These are phyloP conservation scores for Tardiomyces blankii DNA, from an alignment of 1,139 yeast genomes.

Conservation along the genomic window DNA sequence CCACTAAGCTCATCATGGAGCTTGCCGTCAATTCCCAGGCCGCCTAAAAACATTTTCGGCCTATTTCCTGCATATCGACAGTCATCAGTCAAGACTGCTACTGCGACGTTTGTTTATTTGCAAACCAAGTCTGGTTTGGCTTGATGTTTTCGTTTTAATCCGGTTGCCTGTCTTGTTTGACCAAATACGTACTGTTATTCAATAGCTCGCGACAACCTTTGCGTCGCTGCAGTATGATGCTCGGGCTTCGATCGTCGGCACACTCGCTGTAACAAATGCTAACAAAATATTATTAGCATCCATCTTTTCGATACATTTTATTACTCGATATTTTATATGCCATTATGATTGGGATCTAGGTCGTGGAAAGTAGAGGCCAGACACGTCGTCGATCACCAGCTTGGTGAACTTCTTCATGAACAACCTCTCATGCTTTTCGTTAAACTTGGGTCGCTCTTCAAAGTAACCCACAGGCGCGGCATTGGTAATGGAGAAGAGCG, in stretches of 20 bases:
- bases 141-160: background rate
- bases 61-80: background rate
- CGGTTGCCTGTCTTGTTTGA: too few relatives aligned
- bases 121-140: too few relatives aligned
- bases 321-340: too few relatives aligned
- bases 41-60: constrained; percentile 7
- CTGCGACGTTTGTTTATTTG: too few relatives aligned
- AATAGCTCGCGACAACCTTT: too few relatives aligned
- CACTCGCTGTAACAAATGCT: too few relatives aligned
- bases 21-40: constrained; percentile 72
- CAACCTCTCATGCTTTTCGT: constrained; percentile 17
- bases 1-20: constrained; percentile 91
- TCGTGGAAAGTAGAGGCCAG: constrained; percentile 2
- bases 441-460: constrained; percentile 14
- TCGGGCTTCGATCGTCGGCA: too few relatives aligned
- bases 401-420: constrained; percentile 12
- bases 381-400: constrained; percentile 15
- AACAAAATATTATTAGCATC: too few relatives aligned
- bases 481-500: constrained; percentile 8
- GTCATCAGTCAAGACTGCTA: background rate
- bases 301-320: too few relatives aligned
- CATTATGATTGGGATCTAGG: background rate
- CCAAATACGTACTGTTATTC: too few relatives aligned
- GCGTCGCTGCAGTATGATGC: too few relatives aligned
- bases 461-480: background rate